Evolutionary conservation across 2,329 filamentous ascomycete genomes (phyloP).

Genomic region (Aspergillus terreus): DNA sequence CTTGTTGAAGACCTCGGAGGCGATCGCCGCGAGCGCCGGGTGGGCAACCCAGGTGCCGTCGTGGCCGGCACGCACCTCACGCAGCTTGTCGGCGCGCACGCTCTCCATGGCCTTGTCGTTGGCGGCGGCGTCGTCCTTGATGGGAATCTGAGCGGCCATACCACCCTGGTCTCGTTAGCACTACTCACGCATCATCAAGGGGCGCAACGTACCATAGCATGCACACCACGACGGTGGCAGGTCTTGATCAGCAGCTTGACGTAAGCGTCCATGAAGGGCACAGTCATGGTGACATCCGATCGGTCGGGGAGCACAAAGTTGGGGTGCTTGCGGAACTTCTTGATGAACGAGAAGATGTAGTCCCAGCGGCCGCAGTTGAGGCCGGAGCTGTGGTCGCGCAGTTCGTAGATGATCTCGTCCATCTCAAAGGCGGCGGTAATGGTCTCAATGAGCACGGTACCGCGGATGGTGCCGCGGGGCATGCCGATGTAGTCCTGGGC

Average conservation of each 20-base stretch:
- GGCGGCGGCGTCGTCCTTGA: constrained; percentile 87
- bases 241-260: constrained; percentile 97
- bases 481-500: constrained; percentile 48
- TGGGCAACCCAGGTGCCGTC: constrained; percentile 98
- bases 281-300: constrained; percentile 89
- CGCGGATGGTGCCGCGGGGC: constrained; percentile 85
- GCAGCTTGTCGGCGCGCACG: constrained; percentile 91
- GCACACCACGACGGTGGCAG: constrained; percentile 93
- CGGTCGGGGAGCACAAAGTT: constrained; percentile 93
- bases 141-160: constrained; percentile 98
- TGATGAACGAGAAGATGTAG: constrained; percentile 99
- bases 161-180: constrained; percentile 53
- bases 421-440: constrained; percentile 98
- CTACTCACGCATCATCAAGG: background rate
- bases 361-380: constrained; percentile 99
- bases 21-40: constrained; percentile 83
- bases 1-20: constrained; percentile 91
- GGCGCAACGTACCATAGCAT: constrained; percentile 68
- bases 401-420: constrained; percentile 99
- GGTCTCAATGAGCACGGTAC: constrained; percentile 94
- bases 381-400: constrained; percentile 91
- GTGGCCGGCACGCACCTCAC: constrained; percentile 90
- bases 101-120: constrained; percentile 94
- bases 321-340: constrained; percentile 95
- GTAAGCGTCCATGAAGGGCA: constrained; percentile 97